Evolutionary conservation across 2,329 filamentous ascomycete species (phyloP), one percentile per base, ranked within the genome.

Genomic region (Pyrenochaeta sp.): DNA sequence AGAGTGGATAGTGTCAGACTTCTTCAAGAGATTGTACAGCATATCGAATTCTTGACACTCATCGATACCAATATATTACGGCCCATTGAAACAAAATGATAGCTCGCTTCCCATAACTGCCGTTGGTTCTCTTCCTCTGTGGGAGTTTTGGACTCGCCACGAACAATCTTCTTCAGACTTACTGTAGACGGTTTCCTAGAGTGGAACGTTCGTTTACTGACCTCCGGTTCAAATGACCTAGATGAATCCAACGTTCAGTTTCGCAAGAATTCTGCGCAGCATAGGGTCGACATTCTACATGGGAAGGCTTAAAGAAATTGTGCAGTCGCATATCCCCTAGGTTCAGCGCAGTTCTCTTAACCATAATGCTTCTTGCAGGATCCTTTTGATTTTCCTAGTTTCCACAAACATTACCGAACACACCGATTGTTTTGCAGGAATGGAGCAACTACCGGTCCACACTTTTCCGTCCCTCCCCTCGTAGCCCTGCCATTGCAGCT

Each of bases 391-490:
- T 36, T 12, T 36, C 8, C 12, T 36, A 19, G 19, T 3, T 10
- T 12, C 32, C 32, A 10, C 5, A 19, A 10, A 13, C 36, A 57
- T 27, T 54, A 25, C 52, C 43, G 50, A 49, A 22, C 22, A 15
- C 27, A 34, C n/a, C 28, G n/a, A 32, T 19, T 6, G 25, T 37
- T 24, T 32, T 15, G 30, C 42, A 15, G 12, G 25, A 44, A 44
- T 9, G 8, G 28, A 28, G 5, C 42, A 53, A 58, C 50, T 58
- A 50, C 55, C 55, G 55, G 46, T 34, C 52, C 42, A 42, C 28
- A 49, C 24, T 32, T 42, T 19, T 19, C 25, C 22, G 28, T 19
- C n/a, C 25, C 39, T 28, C 40, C 22, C 42, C 28, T 46, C 50
- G 8, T 45, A 25, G 44, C n/a, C 9, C 7, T 13, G 32, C 25